Evolutionary conservation across 441 rosid species (phyloP), one percentile per base, ranked within the genome.

Genomic region (Daphne laureola): DNA sequence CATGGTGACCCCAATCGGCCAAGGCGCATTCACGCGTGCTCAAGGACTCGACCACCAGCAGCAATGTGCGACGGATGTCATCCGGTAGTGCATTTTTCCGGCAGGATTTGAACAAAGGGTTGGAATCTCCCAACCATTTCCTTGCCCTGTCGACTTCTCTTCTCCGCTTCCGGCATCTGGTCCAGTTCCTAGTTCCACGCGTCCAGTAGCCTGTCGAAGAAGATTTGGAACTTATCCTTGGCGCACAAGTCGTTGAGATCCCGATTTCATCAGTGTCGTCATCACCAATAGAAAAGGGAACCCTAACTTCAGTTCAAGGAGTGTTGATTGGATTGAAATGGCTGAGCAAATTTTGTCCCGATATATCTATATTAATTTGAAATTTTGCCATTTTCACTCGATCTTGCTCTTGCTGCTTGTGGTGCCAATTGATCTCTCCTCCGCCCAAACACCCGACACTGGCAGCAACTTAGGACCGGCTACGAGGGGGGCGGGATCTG

Each of bases 1-100:
- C 96, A 88, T 88, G 72, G 96, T 88, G 25, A 88, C 96, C 62
- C 94, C 94, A 40, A 88, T 88, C 35, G 96, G 96, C 96, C 96
- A 88, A 11, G 96, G 96, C 8, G 90, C 96, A 63, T 85, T 88
- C 91, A 47, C 96, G 73, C 76, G 73, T 72, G 67, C 76, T 74
- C 73, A 89, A 88, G 85, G 76, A 68, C 43, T 81, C 62, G 38
- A 88, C 96, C 72, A 88, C 55, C 59, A 88, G 55, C 73, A 85
- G 61, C 64, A 88, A 65, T n/a, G 89, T 91, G 75, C 71, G 94
- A 21, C 90, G 78, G 60, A 88, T 88, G 49, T 88, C 96, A 57
- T 66, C 79, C 13, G 85, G 85, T 26, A 31, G 38, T 5, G 38
- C 86, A 83, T 78, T 80, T 71, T 73, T 80, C 67, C 83, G 67